These are phyloP conservation scores for Ophiostoma tasmaniense DNA, from an alignment of 2,329 filamentous ascomycete species.

Conservation along the genomic window DNA sequence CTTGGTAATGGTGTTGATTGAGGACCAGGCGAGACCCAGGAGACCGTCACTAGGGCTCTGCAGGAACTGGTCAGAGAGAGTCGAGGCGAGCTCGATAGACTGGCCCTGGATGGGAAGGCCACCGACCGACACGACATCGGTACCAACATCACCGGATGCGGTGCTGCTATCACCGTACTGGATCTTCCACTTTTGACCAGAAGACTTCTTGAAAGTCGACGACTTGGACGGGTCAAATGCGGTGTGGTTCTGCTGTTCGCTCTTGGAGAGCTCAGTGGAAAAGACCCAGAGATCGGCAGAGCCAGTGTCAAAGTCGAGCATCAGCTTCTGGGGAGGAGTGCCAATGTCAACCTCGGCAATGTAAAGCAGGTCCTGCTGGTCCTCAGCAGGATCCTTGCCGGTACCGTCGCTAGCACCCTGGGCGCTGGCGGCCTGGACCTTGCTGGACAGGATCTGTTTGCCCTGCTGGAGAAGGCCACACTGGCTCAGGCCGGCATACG, in stretches of 20 bases:
- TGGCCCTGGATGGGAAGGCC: constrained; percentile 54
- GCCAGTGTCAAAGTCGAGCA: constrained; percentile 62
- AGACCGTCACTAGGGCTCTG: constrained; percentile 53
- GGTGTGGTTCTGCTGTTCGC: constrained; percentile 36
- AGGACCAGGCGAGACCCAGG: constrained; percentile 56
- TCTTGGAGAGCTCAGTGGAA: constrained; percentile 40
- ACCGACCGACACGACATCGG: constrained; percentile 53
- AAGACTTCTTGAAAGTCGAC: constrained; percentile 44
- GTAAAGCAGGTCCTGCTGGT: constrained; percentile 58
- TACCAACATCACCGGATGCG: constrained; percentile 56
- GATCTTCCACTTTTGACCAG: constrained; percentile 53
- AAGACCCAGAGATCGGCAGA: constrained; percentile 62
- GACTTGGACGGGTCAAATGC: constrained; percentile 55
- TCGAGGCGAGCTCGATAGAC: constrained; percentile 54
- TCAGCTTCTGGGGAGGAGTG: constrained; percentile 52
- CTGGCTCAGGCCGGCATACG: constrained; percentile 45
- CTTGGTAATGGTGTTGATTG: constrained; percentile 51
- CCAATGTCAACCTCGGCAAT: constrained; percentile 57
- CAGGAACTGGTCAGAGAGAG: constrained; percentile 50
- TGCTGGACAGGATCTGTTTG: not conserved
- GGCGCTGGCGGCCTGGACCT: constrained; percentile 1
- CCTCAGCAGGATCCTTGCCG: constrained; percentile 48
- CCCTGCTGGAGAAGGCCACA: constrained; percentile 32
- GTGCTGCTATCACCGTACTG: constrained; percentile 60
- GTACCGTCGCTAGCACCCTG: constrained; percentile 29